Conservation (phyloP, 106 monocot species). For the Hemerocallis citrina region DNA sequence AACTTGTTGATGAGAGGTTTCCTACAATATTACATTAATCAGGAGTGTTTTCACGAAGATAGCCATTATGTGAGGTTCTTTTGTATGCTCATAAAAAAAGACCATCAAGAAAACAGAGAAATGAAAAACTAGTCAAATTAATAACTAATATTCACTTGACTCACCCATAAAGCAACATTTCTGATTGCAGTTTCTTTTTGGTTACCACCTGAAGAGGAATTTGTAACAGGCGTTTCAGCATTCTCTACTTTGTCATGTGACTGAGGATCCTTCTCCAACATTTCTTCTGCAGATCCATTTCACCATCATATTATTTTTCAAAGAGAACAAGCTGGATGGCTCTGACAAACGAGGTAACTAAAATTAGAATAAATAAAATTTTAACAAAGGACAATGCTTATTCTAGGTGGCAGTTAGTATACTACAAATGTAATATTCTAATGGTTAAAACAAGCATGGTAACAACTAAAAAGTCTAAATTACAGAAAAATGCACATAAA, state of each 20-base stretch:
- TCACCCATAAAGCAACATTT: constrained; percentile 56
- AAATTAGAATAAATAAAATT: constrained; percentile 1
- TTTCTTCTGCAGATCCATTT: constrained; percentile 45
- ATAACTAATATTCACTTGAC: constrained; percentile 3
- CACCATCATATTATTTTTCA: constrained; percentile 26
- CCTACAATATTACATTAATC: too few relatives aligned
- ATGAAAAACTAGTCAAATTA: background rate
- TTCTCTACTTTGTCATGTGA: constrained; percentile 19
- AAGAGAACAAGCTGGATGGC: constrained; percentile 16
- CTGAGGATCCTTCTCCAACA: constrained; percentile 8
- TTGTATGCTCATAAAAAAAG: background rate
- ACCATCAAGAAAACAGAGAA: background rate
- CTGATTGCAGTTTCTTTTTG: constrained; percentile 31
- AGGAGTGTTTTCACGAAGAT: too few relatives aligned
- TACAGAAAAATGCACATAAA: too few relatives aligned
- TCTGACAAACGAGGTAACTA: constrained; percentile 3
- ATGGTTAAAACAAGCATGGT: too few relatives aligned
- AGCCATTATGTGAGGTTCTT: too few relatives aligned
- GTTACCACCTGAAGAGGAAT: constrained; percentile 4
- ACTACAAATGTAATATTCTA: too few relatives aligned
- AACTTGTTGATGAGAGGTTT: too few relatives aligned
- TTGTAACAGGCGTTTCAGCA: constrained; percentile 5
- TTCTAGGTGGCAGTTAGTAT: background rate
- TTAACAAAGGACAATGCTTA: background rate
- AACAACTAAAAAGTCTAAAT: too few relatives aligned